These are phyloP conservation scores for Dendryphion nanum DNA, from an alignment of 2,329 filamentous ascomycete genomes.

Conservation along the genomic window DNA sequence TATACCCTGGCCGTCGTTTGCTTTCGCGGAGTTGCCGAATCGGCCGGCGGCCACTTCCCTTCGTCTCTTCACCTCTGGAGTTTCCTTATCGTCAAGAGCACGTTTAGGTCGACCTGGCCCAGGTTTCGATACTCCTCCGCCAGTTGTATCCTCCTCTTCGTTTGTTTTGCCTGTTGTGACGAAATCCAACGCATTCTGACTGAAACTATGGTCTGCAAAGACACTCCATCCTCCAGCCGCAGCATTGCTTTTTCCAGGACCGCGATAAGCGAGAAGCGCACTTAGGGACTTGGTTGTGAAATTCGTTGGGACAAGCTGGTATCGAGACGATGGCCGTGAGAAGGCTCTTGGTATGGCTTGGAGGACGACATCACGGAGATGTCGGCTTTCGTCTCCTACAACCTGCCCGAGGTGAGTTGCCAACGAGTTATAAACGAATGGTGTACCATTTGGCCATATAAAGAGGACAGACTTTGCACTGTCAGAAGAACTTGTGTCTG, in stretches of 20 bases:
- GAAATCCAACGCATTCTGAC: constrained; percentile 51
- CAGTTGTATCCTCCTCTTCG: constrained; percentile 6
- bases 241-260: constrained; percentile 66
- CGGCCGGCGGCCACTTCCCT: constrained; percentile 63
- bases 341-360: constrained; percentile 81
- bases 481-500: constrained; percentile 46
- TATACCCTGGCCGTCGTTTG: constrained; percentile 39
- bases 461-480: constrained; percentile 72
- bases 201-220: constrained; percentile 64
- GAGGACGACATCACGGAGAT: constrained; percentile 68
- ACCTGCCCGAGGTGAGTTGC: constrained; percentile 39
- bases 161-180: constrained; percentile 28
- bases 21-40: constrained; percentile 59
- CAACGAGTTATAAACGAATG: constrained; percentile 67
- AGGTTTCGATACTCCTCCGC: constrained; percentile 15
- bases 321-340: constrained; percentile 70
- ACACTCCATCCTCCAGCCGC: constrained; percentile 78
- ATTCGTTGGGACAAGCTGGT: constrained; percentile 65
- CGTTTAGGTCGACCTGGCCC: constrained; percentile 29
- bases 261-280: constrained; percentile 67
- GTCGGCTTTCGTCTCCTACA: constrained; percentile 43
- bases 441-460: constrained; percentile 77
- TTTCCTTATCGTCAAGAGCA: constrained; percentile 21
- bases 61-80: constrained; percentile 53
- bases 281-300: constrained; percentile 70